A percentile compares a stretch with the other conserved stretches of the same genome.
Conservation (phyloP, 176 grass and related monocot genomes). For the Otatea glauca region DNA sequence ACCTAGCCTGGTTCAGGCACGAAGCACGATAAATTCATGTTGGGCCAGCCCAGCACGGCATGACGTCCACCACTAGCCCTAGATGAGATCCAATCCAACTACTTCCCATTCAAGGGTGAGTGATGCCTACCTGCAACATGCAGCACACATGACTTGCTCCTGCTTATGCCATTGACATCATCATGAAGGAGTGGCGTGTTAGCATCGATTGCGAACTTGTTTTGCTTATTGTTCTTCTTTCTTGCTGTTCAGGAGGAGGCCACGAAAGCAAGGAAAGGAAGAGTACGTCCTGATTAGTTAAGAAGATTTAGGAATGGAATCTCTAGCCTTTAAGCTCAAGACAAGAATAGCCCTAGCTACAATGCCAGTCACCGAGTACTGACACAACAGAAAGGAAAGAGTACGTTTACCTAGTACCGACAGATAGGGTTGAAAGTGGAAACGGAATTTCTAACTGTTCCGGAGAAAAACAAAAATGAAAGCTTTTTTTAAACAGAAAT, state of each 20-base stretch:
- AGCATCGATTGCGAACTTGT: not conserved
- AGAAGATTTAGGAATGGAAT: not conserved
- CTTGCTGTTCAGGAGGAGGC: not conserved
- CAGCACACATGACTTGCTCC: not conserved
- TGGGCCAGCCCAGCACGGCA: too few relatives aligned
- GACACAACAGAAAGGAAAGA: not conserved
- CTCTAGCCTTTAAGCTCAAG: not conserved
- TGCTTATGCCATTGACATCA: not conserved
- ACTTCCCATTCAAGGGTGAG: not conserved
- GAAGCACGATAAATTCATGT: too few relatives aligned
- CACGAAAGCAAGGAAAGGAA: not conserved
- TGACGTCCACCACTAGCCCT: not conserved
- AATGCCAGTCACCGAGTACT: not conserved
- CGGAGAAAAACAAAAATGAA: too few relatives aligned
- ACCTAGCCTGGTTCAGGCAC: too few relatives aligned
- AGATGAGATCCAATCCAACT: slow-evolving; percentile 8
- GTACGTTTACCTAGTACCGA: not conserved
- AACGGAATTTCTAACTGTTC: too few relatives aligned
- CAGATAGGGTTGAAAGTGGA: too few relatives aligned
- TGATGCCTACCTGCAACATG: not conserved
- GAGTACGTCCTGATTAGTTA: not conserved
- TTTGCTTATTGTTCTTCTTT: not conserved
- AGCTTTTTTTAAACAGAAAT: too few relatives aligned
- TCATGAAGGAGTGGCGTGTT: not conserved
- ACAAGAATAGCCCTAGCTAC: not conserved